Evolutionary conservation across 192 early-diverging fungal genomes (phyloP), one percentile per base, ranked within the genome.

Genomic region (Backusella australiensis): DNA sequence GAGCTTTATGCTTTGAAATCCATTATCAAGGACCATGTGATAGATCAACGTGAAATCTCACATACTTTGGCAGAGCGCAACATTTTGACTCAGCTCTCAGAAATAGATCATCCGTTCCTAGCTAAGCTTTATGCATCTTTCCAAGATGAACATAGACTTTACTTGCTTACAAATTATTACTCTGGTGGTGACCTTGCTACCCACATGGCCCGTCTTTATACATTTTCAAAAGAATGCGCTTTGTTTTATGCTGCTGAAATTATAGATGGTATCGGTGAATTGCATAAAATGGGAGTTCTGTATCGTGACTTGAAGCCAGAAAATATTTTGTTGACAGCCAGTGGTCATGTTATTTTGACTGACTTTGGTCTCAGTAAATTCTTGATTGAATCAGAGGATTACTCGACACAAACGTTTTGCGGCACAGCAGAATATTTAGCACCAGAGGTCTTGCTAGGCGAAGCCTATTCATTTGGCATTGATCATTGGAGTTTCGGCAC

Each of bases 401-500:
- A 75, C 41, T 75, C 77, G 1, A 88, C 82, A 52, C 84, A 75
- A 74, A 90, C 92, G 0, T 89, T 95, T 39, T 95, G 94, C 75
- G 94, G 94, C 4, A 93, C 94, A 1, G 84, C 89, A 17, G 92
- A 94, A 59, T 96, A 91, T 74, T 80, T 93, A 21, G 97, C 97
- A 9, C 96, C 96, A 3, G 93, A 94, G 76, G 82, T 90, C 17
- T 76, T 92, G 6, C 78, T 85, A 70, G 86, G 84, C 0, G 85
- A 75, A 7, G 77, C 85, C 12, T 93, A 94, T 72, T 90, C 89
- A 36, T 87, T 86, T 56, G 90, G 89, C 35, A 93, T 96, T 2
- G 97, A 98, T 84, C 93, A 92, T 82, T 98, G 97, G 97, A 90
- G 89, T 69, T 85, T 96, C 71, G 96, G 96, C 17, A 88, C 95